Base-by-base conservation (phyloP, 192 early-diverging fungal genomes). In the Coemansia sp. region DNA sequence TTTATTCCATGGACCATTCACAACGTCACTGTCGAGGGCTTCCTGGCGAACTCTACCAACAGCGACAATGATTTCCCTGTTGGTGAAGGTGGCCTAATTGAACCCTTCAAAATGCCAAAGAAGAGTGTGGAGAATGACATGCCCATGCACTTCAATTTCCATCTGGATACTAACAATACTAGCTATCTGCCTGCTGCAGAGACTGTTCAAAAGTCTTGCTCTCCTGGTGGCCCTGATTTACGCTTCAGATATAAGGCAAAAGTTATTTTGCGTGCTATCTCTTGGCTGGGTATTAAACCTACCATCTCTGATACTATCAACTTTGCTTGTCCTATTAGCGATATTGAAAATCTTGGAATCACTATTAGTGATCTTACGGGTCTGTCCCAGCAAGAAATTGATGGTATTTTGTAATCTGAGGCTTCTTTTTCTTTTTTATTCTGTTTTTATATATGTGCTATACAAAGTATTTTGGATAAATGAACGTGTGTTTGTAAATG, bases 1-100 rank as follows among this genome's bases (percentile, higher is more conserved):
- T 81, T 57, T 51, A 84, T 84, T 49, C 75, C 78, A 0, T 84
- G 82, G 82, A 84, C 78, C 6, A 74, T 84, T 64, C 71, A 75
- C 56, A 84, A 84, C 52, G 75, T 84, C 41, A 84, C 82, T 0
- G 74, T 81, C 7, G 63, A 65, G 18, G 82, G 82, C 41, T 71
- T 64, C 53, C 44, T 84, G 58, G 53, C 55, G 12, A 69, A 68
- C 54, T 50, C 64, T 1, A 69, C 64, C 10, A 21, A 50, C 28
- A 67, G 62, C 66, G 64, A 63, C 44, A 12, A 10, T 47, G 60
- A 81, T 51, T 84, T 73, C 72, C 78, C 82, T 2, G 71, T 84
- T 22, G 82, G 82, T 44, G 38, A 52, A 4, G 82, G 82, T 23
- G 74, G 71, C 5, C 72, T 84, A 57, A 47, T 5, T 5, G 56